These are phyloP conservation scores for Globisporangium yorkense DNA, from an alignment of 352 stramenopile genomes.

Conservation along the genomic window DNA sequence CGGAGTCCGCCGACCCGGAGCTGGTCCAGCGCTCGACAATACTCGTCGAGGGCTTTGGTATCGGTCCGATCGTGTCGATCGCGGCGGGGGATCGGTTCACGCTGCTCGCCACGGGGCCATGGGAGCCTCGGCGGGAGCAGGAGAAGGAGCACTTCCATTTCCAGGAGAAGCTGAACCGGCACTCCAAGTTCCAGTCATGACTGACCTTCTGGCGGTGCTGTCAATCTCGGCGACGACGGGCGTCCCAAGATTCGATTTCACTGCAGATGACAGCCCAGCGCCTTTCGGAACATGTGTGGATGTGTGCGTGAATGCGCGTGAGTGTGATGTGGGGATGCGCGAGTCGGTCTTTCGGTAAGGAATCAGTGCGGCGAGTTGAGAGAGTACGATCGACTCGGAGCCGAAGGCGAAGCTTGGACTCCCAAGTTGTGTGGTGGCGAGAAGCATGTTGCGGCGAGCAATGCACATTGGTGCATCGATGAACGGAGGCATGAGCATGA, in stretches of 20 bases:
- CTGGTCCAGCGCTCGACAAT: constrained; percentile 24
- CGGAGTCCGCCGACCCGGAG: constrained; percentile 41
- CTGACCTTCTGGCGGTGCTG: not conserved
- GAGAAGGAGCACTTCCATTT: constrained; percentile 26
- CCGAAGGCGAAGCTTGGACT: too few species aligned
- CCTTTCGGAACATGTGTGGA: too few species aligned
- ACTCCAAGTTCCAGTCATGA: constrained; percentile 20
- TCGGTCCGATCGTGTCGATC: constrained; percentile 47
- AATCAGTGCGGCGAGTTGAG: not conserved
- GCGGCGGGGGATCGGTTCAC: constrained; percentile 54
- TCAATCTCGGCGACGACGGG: not conserved
- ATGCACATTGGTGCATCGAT: not conserved
- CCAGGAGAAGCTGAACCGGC: constrained; percentile 45
- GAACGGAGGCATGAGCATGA: not conserved
- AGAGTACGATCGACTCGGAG: not conserved
- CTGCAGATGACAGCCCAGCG: too few species aligned
- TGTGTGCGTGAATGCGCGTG: not conserved
- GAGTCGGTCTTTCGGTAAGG: not conserved
- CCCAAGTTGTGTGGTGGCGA: too few species aligned
- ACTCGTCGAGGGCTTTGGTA: constrained; percentile 26
- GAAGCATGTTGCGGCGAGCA: too few species aligned
- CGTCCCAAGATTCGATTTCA: not conserved
- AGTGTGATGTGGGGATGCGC: not conserved
- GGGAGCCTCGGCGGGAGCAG: constrained; percentile 31
- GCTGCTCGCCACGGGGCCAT: constrained; percentile 43